These are phyloP conservation scores for Neurospora hispaniola DNA, from an alignment of 495 filamentous ascomycete genomes.

Conservation along the genomic window DNA sequence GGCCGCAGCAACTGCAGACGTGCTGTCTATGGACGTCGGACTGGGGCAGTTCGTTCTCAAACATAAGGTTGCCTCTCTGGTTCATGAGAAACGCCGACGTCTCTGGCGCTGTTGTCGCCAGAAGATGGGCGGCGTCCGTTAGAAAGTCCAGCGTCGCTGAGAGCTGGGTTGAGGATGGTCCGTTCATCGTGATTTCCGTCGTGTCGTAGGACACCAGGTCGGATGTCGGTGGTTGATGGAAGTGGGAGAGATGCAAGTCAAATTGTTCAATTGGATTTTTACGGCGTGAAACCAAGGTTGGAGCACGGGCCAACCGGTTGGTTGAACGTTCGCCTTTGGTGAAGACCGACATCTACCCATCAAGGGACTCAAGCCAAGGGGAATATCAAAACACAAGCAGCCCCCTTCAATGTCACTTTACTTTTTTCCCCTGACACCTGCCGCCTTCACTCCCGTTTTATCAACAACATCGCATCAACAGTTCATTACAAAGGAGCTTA, in stretches of 20 bases:
- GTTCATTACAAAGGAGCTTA: neutral
- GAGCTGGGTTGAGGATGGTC: slow-evolving; percentile 21
- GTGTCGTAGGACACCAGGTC: neutral
- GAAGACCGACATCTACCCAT: neutral
- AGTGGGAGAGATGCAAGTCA: neutral
- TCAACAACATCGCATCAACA: neutral
- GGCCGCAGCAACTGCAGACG: slow-evolving; percentile 40
- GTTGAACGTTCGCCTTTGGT: neutral
- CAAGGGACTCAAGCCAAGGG: neutral
- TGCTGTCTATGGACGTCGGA: slow-evolving; percentile 35
- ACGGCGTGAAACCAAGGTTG: neutral
- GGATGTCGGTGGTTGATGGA: neutral
- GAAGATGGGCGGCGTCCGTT: slow-evolving; percentile 41
- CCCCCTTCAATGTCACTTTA: neutral
- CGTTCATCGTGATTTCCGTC: neutral
- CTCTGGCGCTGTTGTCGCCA: slow-evolving; percentile 33
- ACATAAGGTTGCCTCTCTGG: slow-evolving; percentile 29
- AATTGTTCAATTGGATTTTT: neutral
- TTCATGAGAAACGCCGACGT: slow-evolving; percentile 41
- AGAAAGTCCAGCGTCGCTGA: slow-evolving; percentile 28
- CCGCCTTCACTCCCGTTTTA: neutral
- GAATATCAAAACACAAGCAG: neutral
- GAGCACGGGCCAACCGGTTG: neutral
- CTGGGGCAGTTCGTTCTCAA: slow-evolving; percentile 29
- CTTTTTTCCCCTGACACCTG: too few relatives aligned